A percentile compares a stretch with the other conserved stretches of the same genome.
Evolutionary conservation across 331 rosid species (phyloP).

Genomic region (Pyracantha coccinea): DNA sequence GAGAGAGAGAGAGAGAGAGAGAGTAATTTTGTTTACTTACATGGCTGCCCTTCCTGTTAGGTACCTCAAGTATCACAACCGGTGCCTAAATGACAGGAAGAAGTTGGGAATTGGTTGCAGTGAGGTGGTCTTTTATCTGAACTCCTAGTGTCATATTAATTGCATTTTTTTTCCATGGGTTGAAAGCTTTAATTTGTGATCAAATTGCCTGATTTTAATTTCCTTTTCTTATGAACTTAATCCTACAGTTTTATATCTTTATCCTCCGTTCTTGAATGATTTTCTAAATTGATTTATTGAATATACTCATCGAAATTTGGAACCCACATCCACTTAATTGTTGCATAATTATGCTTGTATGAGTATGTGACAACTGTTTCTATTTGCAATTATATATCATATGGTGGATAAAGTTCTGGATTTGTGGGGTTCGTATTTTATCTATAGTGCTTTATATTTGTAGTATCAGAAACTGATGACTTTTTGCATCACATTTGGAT

Average conservation of each 20-base stretch:
- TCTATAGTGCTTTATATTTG: not conserved
- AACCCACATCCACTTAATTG: not conserved
- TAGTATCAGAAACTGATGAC: not conserved
- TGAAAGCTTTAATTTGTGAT: not conserved
- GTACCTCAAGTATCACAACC: slow-evolving; percentile 74
- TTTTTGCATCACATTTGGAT: not conserved
- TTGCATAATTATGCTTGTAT: not conserved
- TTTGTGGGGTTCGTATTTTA: not conserved
- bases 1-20: slow-evolving; percentile 1
- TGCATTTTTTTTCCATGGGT: not conserved
- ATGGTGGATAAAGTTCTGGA: not conserved
- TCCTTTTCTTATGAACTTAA: not conserved
- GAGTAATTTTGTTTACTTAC: slow-evolving; percentile 9
- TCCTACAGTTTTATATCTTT: not conserved
- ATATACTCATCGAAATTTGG: not conserved
- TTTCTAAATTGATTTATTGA: not conserved
- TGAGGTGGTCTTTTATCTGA: slow-evolving; percentile 59
- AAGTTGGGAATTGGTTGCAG: slow-evolving; percentile 97
- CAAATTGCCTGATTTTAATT: not conserved
- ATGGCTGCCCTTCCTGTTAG: slow-evolving; percentile 39
- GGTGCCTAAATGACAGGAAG: slow-evolving; percentile 85
- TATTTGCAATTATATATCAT: not conserved
- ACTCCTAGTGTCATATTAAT: not conserved
- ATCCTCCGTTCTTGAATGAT: not conserved
- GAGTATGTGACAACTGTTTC: not conserved